These are phyloP conservation scores for Cladophialophora yegresii DNA, from an alignment of 2,329 filamentous ascomycete genomes.

Conservation along the genomic window DNA sequence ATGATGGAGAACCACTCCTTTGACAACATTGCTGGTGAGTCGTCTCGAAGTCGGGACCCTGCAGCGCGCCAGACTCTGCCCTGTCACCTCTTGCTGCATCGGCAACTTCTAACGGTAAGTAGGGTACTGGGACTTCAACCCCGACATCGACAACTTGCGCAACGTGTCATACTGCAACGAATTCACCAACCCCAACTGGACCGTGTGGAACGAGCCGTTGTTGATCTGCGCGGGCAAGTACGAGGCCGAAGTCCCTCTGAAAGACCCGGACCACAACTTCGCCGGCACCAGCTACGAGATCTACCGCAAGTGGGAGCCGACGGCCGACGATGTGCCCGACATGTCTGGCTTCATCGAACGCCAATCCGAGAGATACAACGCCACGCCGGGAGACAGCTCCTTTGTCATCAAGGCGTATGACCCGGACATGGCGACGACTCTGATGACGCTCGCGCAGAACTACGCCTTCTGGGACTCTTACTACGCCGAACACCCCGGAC, in stretches of 20 bases:
- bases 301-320: conserved; percentile 31
- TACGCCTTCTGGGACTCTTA: conserved; percentile 29
- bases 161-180: conserved; percentile 27
- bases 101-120: not conserved
- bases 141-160: conserved; percentile 25
- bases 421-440: conserved; percentile 16
- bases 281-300: conserved; percentile 29
- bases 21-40: conserved; percentile 27
- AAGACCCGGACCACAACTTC: conserved; percentile 29
- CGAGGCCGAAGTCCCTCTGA: conserved; percentile 26
- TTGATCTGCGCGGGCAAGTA: conserved; percentile 26
- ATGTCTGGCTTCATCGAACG: conserved; percentile 32
- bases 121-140: conserved; percentile 26
- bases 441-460: conserved; percentile 24
- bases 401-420: conserved; percentile 31
- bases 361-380: conserved; percentile 28
- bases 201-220: conserved; percentile 26
- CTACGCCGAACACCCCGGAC: conserved; percentile 27
- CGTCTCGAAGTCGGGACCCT: not conserved
- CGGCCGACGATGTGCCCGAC: conserved; percentile 20
- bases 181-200: conserved; percentile 32
- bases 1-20: conserved; percentile 30
- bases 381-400: conserved; percentile 26
- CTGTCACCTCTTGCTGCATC: not conserved
- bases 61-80: not conserved